Evolutionary conservation across 371 early-diverging fungal genomes (phyloP).

Genomic region (Actinomortierella ambigua): DNA sequence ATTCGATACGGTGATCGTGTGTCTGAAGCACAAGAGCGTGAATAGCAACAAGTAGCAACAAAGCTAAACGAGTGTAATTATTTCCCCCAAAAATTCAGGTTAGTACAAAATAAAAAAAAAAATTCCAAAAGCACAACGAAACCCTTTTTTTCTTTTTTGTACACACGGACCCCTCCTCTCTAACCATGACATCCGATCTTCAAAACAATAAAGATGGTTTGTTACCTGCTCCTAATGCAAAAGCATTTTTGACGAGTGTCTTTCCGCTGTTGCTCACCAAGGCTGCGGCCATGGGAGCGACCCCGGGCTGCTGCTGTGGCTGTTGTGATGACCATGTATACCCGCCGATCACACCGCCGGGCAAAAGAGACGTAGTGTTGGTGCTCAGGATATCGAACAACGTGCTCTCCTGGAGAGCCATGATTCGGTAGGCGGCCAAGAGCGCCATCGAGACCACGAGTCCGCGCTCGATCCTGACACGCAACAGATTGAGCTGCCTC

Average conservation of each 20-base stretch:
- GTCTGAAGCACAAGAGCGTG: slow-evolving; percentile 34
- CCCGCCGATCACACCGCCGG: no score
- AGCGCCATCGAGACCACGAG: slow-evolving; percentile 42
- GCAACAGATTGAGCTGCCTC: slow-evolving; percentile 29
- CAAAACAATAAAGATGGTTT: no score
- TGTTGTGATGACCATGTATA: slow-evolving; percentile 1
- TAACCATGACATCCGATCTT: no score
- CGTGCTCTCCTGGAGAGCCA: slow-evolving; percentile 15
- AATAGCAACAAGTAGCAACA: slow-evolving; percentile 11
- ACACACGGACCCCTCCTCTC: no score
- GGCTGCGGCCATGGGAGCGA: not conserved
- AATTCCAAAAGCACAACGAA: no score
- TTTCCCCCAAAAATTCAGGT: no score
- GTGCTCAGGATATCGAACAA: not conserved
- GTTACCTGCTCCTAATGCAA: slow-evolving; percentile 41
- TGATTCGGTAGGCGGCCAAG: slow-evolving; percentile 40
- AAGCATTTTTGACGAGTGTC: slow-evolving; percentile 22
- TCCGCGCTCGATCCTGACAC: slow-evolving; percentile 43
- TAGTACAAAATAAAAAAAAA: no score
- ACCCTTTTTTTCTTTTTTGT: no score
- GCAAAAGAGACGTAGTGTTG: not conserved
- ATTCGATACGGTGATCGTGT: slow-evolving; percentile 35
- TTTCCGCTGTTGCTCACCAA: no score
- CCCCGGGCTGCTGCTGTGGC: slow-evolving; percentile 7
- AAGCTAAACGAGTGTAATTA: no score